These are phyloP conservation scores for Termitomyces sp. DNA, from an alignment of 768 basidiomycete genomes.

Conservation along the genomic window DNA sequence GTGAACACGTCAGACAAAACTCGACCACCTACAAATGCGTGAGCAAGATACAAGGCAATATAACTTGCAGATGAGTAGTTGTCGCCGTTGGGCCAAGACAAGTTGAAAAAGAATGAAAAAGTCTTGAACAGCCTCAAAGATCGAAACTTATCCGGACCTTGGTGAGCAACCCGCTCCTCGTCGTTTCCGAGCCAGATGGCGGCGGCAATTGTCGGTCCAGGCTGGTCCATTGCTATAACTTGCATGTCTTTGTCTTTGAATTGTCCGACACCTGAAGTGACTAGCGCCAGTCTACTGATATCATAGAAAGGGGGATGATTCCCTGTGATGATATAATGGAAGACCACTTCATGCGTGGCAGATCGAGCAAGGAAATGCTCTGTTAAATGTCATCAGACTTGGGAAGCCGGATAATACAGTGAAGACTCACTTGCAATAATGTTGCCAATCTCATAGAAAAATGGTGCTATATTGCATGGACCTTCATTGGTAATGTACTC, in stretches of 20 bases:
- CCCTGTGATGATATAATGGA: neutral
- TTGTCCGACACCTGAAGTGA: neutral
- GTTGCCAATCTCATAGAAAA: neutral
- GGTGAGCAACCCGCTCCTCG: neutral
- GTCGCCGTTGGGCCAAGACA: neutral
- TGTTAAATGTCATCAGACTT: neutral
- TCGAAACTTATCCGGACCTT: neutral
- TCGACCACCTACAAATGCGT: neutral
- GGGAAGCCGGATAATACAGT: too few relatives aligned
- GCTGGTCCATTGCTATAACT: conserved; percentile 2
- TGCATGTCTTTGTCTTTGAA: neutral
- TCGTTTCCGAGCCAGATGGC: conserved; percentile 1
- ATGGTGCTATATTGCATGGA: neutral
- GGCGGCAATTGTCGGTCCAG: conserved; percentile 1
- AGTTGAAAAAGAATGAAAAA: neutral
- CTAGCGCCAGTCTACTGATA: neutral
- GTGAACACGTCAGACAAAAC: neutral
- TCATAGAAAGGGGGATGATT: neutral
- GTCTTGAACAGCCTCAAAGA: neutral
- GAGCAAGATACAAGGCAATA: conserved; percentile 1
- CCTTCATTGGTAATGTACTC: neutral
- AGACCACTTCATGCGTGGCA: neutral
- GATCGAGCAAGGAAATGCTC: neutral
- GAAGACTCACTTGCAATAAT: neutral
- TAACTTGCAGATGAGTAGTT: neutral